A percentile compares a stretch with the other conserved stretches of the same genome.
Evolutionary conservation across 495 filamentous ascomycete species (phyloP).

Genomic region (Paragyromitra xinjiangensis): DNA sequence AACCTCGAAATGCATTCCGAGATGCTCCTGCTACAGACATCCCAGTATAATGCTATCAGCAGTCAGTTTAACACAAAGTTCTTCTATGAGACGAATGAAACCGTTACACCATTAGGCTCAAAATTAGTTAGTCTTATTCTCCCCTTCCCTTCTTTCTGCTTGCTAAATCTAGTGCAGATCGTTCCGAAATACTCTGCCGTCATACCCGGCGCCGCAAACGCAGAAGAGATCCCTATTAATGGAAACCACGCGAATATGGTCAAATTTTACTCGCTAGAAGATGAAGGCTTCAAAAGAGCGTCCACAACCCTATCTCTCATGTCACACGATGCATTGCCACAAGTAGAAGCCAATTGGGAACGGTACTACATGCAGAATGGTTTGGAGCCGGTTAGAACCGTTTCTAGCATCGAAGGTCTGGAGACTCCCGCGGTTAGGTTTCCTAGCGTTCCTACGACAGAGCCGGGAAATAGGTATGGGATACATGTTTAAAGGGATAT

Average conservation of each 20-base stretch:
- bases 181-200: constrained; percentile 60
- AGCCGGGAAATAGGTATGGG: neutral
- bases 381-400: neutral
- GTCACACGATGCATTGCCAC: neutral
- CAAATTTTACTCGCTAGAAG: constrained; percentile 55
- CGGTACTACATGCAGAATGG: neutral
- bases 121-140: constrained; percentile 46
- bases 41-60: constrained; percentile 57
- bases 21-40: constrained; percentile 57
- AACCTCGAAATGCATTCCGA: constrained; percentile 59
- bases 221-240: constrained; percentile 59
- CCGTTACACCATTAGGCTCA: constrained; percentile 49
- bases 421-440: neutral
- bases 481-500: neutral
- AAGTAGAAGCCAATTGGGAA: neutral
- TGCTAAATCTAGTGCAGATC: constrained; percentile 49
- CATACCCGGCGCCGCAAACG: constrained; percentile 57
- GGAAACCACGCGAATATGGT: constrained; percentile 60
- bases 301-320: constrained; percentile 22
- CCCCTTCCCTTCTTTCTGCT: neutral
- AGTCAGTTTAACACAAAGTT: constrained; percentile 56
- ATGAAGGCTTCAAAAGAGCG: constrained; percentile 56
- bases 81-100: constrained; percentile 49
- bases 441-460: neutral
- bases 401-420: neutral